Base-by-base conservation (phyloP, 148 eudicot species). In the Persicaria maculosa region DNA sequence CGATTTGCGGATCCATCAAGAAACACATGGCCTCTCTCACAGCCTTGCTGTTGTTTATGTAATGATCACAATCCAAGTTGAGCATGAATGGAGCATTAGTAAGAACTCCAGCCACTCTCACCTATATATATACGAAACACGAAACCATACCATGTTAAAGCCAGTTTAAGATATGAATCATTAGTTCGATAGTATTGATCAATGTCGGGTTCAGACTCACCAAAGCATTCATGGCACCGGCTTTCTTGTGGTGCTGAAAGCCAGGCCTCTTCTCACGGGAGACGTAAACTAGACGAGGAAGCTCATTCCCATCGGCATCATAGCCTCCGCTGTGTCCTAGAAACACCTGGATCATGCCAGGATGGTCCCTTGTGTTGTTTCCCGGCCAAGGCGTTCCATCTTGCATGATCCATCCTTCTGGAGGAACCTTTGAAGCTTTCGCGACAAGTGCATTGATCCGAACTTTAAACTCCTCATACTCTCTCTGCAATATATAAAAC, bases 321-420 rank as follows among this genome's bases (percentile, higher is more conserved):
- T 77, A 82, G 74, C 98, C 98, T 75, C 98, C 98, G 80, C 90
- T 94, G 36, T 90, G 98, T 4, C 98, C 98, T 44, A 94, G 50
- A 85, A 94, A 94, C 7, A 94, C 98, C 85, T 94, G 98, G 81
- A 94, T 94, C 97, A 94, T 91, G 68, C 98, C 97, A 6, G 98
- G 98, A 77, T 94, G 98, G 87, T 94, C 98, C 81, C 77, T 91
- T 16, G 98, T 94, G 59, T 94, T 94, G 80, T 93, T 93, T 74
- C 98, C 98, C 5, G 98, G 98, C 98, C 98, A 93, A 58, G 98
- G 98, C 59, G 98, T 94, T 54, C 98, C 98, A 74, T 94, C 98
- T 83, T 94, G 93, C 98, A 94, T 94, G 79, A 94, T 94, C 98
- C 98, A 94, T 14, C 98, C 98, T 82, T 87, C 97, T 59, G 87